Evolutionary conservation across 1,284 basidiomycete species (phyloP).

Genomic region (Microbotryum silenes-acaulis): DNA sequence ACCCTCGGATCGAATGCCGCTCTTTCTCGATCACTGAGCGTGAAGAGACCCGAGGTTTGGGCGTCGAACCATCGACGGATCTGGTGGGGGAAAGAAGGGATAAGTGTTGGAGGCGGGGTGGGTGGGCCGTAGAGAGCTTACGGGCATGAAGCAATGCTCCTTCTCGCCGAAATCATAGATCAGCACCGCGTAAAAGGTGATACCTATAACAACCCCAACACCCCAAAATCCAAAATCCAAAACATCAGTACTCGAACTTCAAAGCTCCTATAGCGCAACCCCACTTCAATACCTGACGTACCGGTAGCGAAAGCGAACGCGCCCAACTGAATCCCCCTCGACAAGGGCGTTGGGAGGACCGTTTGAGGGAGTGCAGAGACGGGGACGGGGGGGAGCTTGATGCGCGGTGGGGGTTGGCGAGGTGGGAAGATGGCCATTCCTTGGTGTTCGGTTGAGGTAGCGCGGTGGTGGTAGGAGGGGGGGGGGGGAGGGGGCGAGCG

Average conservation of each 20-base stretch:
- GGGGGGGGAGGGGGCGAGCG: no score
- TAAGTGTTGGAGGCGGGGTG: neutral
- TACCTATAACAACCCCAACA: neutral
- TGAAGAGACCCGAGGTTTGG: slow-evolving; percentile 29
- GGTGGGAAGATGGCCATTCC: neutral
- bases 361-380: slow-evolving; percentile 26
- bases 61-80: slow-evolving; percentile 30
- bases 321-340: slow-evolving; percentile 20
- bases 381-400: slow-evolving; percentile 27
- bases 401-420: neutral
- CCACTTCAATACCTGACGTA: neutral
- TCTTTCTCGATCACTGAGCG: slow-evolving; percentile 27
- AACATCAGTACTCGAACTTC: neutral
- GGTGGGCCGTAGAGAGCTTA: slow-evolving; percentile 1
- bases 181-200: slow-evolving; percentile 29
- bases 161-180: slow-evolving; percentile 31
- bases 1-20: neutral
- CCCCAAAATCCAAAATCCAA: no score
- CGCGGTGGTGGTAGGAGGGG: no score
- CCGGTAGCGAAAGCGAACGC: slow-evolving; percentile 25
- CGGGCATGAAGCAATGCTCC: slow-evolving; percentile 35
- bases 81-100: slow-evolving; percentile 1
- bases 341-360: slow-evolving; percentile 20
- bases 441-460: no score
- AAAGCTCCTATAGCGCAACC: no score